Evolutionary conservation across 805 yeast genomes (phyloP).

Genomic region (Candida sithepensis): DNA sequence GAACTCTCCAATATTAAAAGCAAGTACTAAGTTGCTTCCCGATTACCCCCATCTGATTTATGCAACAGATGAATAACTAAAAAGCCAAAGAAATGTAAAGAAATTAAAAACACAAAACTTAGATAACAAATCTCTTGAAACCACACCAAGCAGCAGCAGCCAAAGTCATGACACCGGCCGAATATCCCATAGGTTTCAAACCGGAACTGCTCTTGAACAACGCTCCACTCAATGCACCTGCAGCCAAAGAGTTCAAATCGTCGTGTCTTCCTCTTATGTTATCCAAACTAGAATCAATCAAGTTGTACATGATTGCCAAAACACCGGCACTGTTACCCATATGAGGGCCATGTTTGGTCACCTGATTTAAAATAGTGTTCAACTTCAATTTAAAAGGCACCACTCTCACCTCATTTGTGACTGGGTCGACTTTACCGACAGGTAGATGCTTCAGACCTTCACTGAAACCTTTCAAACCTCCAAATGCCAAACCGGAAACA

Average conservation of each 20-base stretch:
- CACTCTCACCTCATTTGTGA: constrained; percentile 44
- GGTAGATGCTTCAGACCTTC: constrained; percentile 84
- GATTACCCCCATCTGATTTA: too few relatives aligned
- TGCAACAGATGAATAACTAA: too few relatives aligned
- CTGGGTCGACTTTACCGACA: constrained; percentile 53
- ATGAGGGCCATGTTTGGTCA: constrained; percentile 94
- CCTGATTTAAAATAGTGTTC: constrained; percentile 85
- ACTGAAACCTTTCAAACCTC: constrained; percentile 84
- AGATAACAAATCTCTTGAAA: constrained; percentile 42
- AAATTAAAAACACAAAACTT: not conserved
- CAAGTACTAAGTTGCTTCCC: too few relatives aligned
- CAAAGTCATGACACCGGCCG: constrained; percentile 80
- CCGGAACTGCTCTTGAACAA: constrained; percentile 85
- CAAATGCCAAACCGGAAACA: constrained; percentile 77
- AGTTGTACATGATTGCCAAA: constrained; percentile 82
- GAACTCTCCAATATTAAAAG: too few relatives aligned
- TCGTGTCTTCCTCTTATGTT: constrained; percentile 86
- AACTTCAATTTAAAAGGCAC: constrained; percentile 79
- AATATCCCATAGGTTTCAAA: constrained; percentile 78
- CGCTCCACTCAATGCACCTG: constrained; percentile 94
- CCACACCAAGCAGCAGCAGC: constrained; percentile 95
- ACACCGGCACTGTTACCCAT: constrained; percentile 95
- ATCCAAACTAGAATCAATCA: constrained; percentile 78
- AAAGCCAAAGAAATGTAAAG: too few relatives aligned
- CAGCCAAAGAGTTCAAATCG: constrained; percentile 72